Conservation (phyloP, 2,329 filamentous ascomycete species). For the Gaeumannomyces tritici region DNA sequence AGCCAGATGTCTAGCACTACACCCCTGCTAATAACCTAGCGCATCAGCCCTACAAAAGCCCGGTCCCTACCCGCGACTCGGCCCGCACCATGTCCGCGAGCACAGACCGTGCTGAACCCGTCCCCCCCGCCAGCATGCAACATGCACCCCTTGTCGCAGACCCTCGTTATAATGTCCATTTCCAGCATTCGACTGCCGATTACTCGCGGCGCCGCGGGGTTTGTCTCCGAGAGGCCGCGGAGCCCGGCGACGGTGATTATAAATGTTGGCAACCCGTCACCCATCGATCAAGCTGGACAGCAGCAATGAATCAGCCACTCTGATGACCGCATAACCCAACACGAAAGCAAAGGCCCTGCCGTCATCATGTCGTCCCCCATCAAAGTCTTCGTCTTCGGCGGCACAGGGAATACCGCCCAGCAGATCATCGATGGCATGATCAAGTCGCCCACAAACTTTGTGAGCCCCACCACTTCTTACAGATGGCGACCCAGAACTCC, state of each 20-base stretch:
- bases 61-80: no score
- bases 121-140: no score
- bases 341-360: neutral
- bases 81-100: no score
- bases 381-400: conserved; percentile 26
- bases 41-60: no score
- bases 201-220: neutral
- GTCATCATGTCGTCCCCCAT: conserved; percentile 6
- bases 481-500: neutral
- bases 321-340: neutral
- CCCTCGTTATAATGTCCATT: neutral
- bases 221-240: neutral
- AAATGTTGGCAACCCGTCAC: neutral
- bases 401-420: conserved; percentile 29
- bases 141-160: neutral
- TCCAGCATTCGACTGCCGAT: neutral
- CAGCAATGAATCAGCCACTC: neutral
- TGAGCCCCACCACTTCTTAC: neutral
- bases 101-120: neutral
- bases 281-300: no score
- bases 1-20: no score
- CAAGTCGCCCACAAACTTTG: conserved; percentile 2
- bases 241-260: neutral
- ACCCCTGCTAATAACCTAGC: no score
- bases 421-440: conserved; percentile 23